phyloP scores from a whole-genome alignment of 495 filamentous ascomycete species.

The Penicillium alfredii region DNA sequence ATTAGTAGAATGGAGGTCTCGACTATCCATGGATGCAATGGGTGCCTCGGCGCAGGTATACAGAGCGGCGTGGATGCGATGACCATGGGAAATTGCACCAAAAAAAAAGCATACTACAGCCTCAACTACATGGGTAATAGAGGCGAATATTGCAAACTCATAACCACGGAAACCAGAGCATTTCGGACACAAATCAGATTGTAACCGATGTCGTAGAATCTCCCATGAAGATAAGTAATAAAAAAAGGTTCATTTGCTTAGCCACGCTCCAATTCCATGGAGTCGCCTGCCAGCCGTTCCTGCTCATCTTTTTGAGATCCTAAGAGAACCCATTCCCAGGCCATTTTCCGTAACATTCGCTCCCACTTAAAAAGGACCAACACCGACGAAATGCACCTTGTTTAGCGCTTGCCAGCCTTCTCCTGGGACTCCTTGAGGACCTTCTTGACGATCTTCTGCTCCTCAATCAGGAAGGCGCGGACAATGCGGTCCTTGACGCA shows the following conservation, averaged over 20 bases:
- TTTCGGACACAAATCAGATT: constrained; percentile 12
- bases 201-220: constrained; percentile 19
- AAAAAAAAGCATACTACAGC: too few species aligned
- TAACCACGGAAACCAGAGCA: neutral
- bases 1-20: too few species aligned
- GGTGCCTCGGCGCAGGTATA: too few species aligned
- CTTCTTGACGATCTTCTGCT: constrained; percentile 99
- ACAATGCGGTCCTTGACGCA: constrained; percentile 97
- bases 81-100: too few species aligned
- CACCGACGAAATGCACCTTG: constrained; percentile 36
- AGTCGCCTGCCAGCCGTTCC: constrained; percentile 27
- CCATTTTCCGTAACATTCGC: constrained; percentile 38
- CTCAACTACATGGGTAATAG: too few species aligned
- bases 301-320: constrained; percentile 31
- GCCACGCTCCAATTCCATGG: constrained; percentile 16
- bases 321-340: constrained; percentile 31
- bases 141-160: too few species aligned
- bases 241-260: constrained; percentile 33
- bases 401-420: constrained; percentile 58
- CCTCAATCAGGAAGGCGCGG: constrained; percentile 97
- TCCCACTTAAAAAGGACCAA: constrained; percentile 39
- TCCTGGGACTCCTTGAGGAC: constrained; percentile 90
- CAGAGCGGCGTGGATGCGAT: too few species aligned
- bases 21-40: too few species aligned
- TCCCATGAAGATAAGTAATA: constrained; percentile 29